A percentile compares a stretch with the other conserved stretches of the same genome.
These are phyloP conservation scores for Trichoderma asperelloides DNA, from an alignment of 495 filamentous ascomycete species.

Conservation along the genomic window DNA sequence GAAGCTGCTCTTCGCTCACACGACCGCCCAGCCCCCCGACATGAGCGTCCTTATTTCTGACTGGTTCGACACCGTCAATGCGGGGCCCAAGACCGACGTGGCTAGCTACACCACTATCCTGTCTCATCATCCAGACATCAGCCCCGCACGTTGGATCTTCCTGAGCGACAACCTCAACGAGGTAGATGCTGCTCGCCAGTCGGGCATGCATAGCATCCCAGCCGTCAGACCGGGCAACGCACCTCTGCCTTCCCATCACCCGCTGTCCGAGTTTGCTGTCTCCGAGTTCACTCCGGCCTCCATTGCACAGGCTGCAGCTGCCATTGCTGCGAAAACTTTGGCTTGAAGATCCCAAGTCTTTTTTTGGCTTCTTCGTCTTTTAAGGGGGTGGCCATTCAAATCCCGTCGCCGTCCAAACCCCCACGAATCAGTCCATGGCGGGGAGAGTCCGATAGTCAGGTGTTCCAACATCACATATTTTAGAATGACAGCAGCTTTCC, in stretches of 20 bases:
- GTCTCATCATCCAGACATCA: slow-evolving; percentile 29
- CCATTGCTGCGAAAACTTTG: background rate
- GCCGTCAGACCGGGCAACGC: slow-evolving; percentile 58
- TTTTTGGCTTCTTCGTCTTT: background rate
- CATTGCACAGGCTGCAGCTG: background rate
- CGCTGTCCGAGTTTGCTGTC: slow-evolving; percentile 5
- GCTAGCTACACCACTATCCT: slow-evolving; percentile 54
- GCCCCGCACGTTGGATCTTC: slow-evolving; percentile 48
- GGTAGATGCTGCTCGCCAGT: slow-evolving; percentile 52
- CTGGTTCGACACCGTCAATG: slow-evolving; percentile 66
- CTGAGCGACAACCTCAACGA: slow-evolving; percentile 64
- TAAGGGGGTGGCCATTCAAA: too few relatives aligned
- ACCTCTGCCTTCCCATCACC: slow-evolving; percentile 25
- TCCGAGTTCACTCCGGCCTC: slow-evolving; percentile 8
- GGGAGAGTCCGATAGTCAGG: slow-evolving; percentile 7
- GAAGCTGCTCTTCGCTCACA: slow-evolving; percentile 60
- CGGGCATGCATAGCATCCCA: slow-evolving; percentile 53
- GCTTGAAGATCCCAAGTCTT: background rate
- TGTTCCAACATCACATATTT: background rate
- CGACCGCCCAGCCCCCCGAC: slow-evolving; percentile 47
- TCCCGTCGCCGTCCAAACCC: background rate
- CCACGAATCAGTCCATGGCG: background rate
- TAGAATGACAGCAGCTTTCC: background rate
- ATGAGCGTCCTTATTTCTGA: slow-evolving; percentile 43
- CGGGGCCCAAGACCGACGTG: slow-evolving; percentile 55